Evolutionary conservation across 1,139 yeast genomes (phyloP).

Genomic region (Candida frijolesensis): DNA sequence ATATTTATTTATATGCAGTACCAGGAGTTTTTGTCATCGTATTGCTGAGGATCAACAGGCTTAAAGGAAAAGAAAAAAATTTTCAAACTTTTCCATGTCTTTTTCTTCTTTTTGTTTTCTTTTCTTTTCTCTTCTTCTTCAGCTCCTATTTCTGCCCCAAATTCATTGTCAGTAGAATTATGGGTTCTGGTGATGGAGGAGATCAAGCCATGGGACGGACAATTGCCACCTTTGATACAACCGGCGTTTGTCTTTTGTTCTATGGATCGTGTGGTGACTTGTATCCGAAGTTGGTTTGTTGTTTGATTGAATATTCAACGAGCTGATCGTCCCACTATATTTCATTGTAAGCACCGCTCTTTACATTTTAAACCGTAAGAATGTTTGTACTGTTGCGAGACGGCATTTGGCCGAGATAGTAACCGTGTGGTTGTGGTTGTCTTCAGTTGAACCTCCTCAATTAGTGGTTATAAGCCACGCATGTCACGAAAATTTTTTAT

Average conservation of each 20-base stretch:
- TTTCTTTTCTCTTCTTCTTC: not conserved
- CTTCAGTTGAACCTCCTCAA: too few species aligned
- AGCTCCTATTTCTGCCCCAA: constrained; percentile 1
- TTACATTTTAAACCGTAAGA: too few species aligned
- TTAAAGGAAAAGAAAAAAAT: not conserved
- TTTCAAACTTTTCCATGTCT: not conserved
- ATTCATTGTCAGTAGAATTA: not conserved
- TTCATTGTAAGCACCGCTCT: not conserved
- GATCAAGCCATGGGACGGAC: not conserved
- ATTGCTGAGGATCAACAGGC: not conserved
- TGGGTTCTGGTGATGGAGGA: constrained; percentile 3
- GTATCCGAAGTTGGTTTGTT: constrained; percentile 3
- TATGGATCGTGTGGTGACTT: constrained; percentile 2
- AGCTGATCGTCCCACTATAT: constrained; percentile 3
- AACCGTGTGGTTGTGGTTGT: too few species aligned
- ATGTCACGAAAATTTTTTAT: too few species aligned
- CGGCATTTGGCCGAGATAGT: too few species aligned
- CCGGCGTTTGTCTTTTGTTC: constrained; percentile 1
- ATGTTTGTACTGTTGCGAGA: too few species aligned
- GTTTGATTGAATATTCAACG: not conserved
- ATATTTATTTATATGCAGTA: not conserved
- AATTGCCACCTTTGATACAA: constrained; percentile 2
- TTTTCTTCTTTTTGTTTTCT: not conserved
- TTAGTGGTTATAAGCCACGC: too few species aligned
- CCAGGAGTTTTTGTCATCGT: not conserved